These are phyloP conservation scores for Rhizopus arrhizus DNA, from an alignment of 371 early-diverging fungal species.

Conservation along the genomic window DNA sequence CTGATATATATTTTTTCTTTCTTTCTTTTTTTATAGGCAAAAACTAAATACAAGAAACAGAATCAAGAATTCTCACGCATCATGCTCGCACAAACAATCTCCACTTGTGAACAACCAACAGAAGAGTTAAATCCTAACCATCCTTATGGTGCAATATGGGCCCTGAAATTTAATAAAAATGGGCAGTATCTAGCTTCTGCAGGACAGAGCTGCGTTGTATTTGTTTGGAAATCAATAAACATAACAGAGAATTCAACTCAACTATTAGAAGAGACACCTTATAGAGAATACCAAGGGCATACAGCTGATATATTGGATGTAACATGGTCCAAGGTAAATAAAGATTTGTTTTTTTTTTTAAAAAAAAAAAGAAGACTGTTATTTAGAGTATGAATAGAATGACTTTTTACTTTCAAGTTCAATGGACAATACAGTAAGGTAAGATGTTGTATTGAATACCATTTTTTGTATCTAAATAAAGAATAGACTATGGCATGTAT, in stretches of 20 bases:
- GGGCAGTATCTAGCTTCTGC: conserved; percentile 80
- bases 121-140: conserved; percentile 13
- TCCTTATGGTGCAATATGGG: conserved; percentile 46
- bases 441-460: neutral
- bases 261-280: conserved; percentile 66
- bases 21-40: conserved; percentile 10
- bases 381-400: conserved; percentile 35
- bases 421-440: conserved; percentile 79
- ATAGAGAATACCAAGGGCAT: conserved; percentile 73
- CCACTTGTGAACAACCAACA: conserved; percentile 11
- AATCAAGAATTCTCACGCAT: conserved; percentile 33
- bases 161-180: conserved; percentile 71
- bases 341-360: no score
- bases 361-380: neutral
- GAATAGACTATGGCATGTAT: conserved; percentile 81
- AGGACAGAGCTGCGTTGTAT: conserved; percentile 73
- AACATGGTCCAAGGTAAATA: conserved; percentile 74
- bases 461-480: neutral
- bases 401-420: conserved; percentile 83
- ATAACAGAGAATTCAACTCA: conserved; percentile 18
- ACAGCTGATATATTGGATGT: conserved; percentile 72
- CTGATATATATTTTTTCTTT: neutral
- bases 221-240: conserved; percentile 60
- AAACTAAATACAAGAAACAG: conserved; percentile 29
- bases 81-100: conserved; percentile 38